Base-by-base conservation (phyloP, 2,329 filamentous ascomycete species). In the Geosmithia putterillii region DNA sequence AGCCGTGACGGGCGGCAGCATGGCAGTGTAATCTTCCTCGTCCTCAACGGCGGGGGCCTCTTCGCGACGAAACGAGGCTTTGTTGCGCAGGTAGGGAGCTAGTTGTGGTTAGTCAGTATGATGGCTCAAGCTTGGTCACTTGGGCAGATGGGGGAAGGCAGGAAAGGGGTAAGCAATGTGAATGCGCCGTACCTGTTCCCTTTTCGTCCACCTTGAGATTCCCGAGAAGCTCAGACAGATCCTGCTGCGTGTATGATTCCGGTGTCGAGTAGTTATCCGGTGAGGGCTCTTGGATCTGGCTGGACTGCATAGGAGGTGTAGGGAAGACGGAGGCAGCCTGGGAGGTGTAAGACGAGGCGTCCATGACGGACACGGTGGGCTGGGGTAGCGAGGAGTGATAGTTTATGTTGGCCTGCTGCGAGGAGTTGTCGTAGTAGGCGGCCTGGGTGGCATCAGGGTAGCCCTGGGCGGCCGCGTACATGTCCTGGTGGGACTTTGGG, bases 121-220 rank as follows among this genome's bases (percentile, higher is more conserved):
- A n/a, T n/a, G n/a, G n/a, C n/a, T n/a, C n/a, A n/a, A n/a, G n/a
- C n/a, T n/a, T n/a, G n/a, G n/a, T n/a, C n/a, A 20, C 15, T 34
- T 23, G n/a, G 19, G 17, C 10, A 36, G 20, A 7, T 22, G 15
- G 40, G 34, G 22, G 35, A 7, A 7, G 19, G 17, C 32, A 4
- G 10, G 7, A 9, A n/a, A 15, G 17, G 7, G 5, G 25, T 14
- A 8, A 22, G 21, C 40, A 32, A 25, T 28, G 18, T 19, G 10
- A n/a, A n/a, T n/a, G n/a, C n/a, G 37, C 17, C 78, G 62, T 71
- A 92, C 86, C 88, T 58, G 88, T 83, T 47, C 88, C 90, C 36
- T 79, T 81, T 56, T 90, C 85, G 47, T 94, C 83, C 53, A 96
- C 87, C 55, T 86, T 89, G 14, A 96, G 70, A 37, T 86, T 83